Conservation (phyloP, 192 early-diverging fungal species). For the Umbelopsis vinacea region DNA sequence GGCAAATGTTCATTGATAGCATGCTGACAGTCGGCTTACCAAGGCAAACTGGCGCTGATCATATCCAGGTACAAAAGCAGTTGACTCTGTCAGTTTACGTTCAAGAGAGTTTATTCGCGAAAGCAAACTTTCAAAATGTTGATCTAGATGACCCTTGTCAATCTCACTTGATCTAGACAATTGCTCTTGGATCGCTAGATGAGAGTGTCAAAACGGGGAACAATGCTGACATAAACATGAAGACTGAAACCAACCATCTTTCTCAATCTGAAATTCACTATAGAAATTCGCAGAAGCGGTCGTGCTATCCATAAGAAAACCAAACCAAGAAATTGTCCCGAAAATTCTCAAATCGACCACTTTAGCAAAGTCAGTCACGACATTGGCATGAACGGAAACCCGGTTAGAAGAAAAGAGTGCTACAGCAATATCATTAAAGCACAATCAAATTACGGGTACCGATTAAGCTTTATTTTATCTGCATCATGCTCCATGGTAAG, state of each 20-base stretch:
- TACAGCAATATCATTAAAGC: too few species aligned
- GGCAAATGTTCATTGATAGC: neutral
- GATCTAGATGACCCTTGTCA: conserved; percentile 34
- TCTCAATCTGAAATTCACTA: conserved; percentile 3
- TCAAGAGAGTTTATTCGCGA: conserved; percentile 58
- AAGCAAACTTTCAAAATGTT: conserved; percentile 45
- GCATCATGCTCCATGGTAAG: too few species aligned
- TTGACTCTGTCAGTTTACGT: conserved; percentile 65
- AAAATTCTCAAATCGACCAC: neutral
- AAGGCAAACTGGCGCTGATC: conserved; percentile 65
- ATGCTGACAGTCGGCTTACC: conserved; percentile 41
- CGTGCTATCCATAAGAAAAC: conserved; percentile 8
- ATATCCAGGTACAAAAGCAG: conserved; percentile 65
- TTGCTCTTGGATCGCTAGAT: conserved; percentile 23
- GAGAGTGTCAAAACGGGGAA: too few species aligned
- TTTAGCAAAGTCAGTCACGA: neutral
- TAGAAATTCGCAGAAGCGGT: conserved; percentile 6
- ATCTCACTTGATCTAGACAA: conserved; percentile 19
- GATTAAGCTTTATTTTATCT: too few species aligned
- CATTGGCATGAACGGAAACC: neutral
- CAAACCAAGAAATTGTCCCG: neutral
- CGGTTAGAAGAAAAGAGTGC: too few species aligned
- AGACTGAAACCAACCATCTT: conserved; percentile 4
- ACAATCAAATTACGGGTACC: too few species aligned
- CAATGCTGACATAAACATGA: neutral